phyloP scores from a whole-genome alignment of 83 land plant species.

The Picea engelmannii region DNA sequence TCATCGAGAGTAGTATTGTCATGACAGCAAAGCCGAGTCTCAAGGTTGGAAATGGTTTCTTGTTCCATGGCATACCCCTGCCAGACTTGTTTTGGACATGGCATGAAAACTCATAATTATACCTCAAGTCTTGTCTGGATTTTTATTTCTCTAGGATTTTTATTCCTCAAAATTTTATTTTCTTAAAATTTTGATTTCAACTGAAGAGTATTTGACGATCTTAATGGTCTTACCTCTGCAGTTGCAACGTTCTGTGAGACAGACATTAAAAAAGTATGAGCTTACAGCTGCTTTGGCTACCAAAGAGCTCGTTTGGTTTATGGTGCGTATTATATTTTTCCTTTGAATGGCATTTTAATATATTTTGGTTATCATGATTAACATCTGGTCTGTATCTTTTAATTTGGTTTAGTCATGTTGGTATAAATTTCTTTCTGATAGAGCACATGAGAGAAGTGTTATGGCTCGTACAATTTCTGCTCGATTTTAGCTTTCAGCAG shows the following conservation, averaged over 20 bases:
- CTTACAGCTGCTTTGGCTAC: conserved; percentile 54
- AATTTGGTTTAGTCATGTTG: background rate
- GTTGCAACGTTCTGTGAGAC: conserved; percentile 42
- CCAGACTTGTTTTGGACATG: background rate
- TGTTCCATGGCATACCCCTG: too few species aligned
- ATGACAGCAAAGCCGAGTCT: background rate
- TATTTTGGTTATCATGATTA: background rate
- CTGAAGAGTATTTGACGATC: background rate
- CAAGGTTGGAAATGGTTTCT: background rate
- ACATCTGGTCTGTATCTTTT: too few species aligned
- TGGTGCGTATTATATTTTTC: conserved; percentile 33
- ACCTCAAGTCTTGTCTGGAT: background rate
- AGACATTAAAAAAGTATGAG: conserved; percentile 41
- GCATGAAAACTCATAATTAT: background rate
- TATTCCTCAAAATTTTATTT: too few species aligned
- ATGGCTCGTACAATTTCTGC: background rate
- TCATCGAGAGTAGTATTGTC: background rate
- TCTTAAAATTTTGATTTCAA: background rate
- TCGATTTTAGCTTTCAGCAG: too few species aligned
- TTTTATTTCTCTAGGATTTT: background rate
- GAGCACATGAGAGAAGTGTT: background rate
- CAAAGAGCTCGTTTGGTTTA: conserved; percentile 66
- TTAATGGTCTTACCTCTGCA: conserved; percentile 6
- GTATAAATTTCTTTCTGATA: background rate
- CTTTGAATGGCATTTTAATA: background rate